Evolutionary conservation across 306 rosid genomes (phyloP).

Genomic region (Glycine tomentella): DNA sequence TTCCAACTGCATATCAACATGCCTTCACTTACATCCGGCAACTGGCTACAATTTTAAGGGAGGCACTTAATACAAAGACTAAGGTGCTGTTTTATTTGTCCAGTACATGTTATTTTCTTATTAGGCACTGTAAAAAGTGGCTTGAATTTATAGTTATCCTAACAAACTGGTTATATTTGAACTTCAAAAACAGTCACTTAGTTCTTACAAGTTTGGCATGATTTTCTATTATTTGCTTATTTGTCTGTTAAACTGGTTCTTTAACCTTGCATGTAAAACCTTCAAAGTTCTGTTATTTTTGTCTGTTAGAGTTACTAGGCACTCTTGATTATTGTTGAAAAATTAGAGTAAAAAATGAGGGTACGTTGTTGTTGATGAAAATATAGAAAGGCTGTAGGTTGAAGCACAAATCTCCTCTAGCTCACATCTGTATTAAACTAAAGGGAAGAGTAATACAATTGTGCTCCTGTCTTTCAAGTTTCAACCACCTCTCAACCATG

Average conservation of each 20-base stretch:
- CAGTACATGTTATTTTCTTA: constrained; percentile 30
- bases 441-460: not conserved
- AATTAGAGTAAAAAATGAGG: constrained; percentile 1
- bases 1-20: constrained; percentile 88
- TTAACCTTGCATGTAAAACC: not conserved
- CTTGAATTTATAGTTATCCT: constrained; percentile 13
- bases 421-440: constrained; percentile 24
- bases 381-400: constrained; percentile 7
- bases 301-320: not conserved
- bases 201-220: constrained; percentile 16
- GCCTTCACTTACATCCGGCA: constrained; percentile 91
- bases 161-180: constrained; percentile 28
- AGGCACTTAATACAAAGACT: constrained; percentile 84
- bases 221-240: too few relatives aligned
- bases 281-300: constrained; percentile 29
- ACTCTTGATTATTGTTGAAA: constrained; percentile 23
- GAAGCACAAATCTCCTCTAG: constrained; percentile 10
- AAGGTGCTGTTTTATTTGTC: constrained; percentile 64
- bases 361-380: constrained; percentile 14
- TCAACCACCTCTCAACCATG: not conserved
- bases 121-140: constrained; percentile 14
- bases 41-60: constrained; percentile 88
- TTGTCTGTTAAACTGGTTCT: not conserved
- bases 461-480: not conserved
- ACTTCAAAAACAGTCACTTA: constrained; percentile 6